phyloP scores from a whole-genome alignment of 2,329 filamentous ascomycete species.

The Ophiostoma piceae region DNA sequence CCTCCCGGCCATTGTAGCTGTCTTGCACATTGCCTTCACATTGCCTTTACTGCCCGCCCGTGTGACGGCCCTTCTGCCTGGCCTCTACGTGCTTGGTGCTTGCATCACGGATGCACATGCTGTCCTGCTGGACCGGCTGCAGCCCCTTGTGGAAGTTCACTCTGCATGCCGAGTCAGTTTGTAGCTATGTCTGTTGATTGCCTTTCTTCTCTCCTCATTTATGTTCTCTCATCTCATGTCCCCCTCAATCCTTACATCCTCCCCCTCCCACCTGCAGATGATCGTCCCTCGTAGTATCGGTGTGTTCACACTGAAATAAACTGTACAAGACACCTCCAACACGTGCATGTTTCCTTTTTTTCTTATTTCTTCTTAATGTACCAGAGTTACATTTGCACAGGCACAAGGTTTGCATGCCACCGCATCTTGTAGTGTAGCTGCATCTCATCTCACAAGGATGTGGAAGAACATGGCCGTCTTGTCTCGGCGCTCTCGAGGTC shows the following conservation, averaged over 20 bases:
- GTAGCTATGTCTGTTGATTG: not conserved
- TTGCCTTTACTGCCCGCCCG: not conserved
- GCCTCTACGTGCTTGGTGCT: not conserved
- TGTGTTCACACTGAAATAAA: not conserved
- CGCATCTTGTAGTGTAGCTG: not conserved
- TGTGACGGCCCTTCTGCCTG: not conserved
- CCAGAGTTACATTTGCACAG: not conserved
- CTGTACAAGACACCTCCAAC: not conserved
- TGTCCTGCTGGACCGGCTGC: conserved; percentile 8
- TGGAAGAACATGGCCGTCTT: not conserved
- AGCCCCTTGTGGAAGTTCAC: conserved; percentile 20
- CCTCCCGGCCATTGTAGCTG: not conserved
- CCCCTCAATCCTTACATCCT: not conserved
- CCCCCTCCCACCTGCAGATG: not conserved
- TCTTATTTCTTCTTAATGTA: not conserved
- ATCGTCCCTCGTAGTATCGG: conserved; percentile 3
- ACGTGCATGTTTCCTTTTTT: not conserved
- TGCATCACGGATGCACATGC: not conserved
- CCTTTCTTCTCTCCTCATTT: not conserved
- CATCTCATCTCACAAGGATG: not conserved
- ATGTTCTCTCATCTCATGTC: not conserved
- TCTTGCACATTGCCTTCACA: not conserved
- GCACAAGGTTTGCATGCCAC: not conserved
- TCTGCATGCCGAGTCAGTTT: not conserved
- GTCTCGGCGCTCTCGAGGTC: not conserved